A percentile compares a stretch with the other conserved stretches of the same genome.
Evolutionary conservation across 352 stramenopile species (phyloP).

Genomic region (Pythium sukuiense): DNA sequence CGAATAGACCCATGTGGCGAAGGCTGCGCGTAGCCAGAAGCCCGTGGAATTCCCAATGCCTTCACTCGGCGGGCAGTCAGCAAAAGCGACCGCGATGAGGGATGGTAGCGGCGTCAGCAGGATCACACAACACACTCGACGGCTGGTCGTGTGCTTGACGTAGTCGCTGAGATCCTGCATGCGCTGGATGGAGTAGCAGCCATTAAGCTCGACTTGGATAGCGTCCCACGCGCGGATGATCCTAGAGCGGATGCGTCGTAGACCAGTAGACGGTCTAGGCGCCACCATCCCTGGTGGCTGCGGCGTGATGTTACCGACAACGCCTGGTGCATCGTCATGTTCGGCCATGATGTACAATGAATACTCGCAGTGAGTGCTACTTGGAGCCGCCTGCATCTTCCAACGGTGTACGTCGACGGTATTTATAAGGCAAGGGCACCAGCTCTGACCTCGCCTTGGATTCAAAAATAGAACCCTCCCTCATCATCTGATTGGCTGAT

Average conservation of each 20-base stretch:
- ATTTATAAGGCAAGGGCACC: too few species aligned
- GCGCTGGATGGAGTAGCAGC: slow-evolving; percentile 20
- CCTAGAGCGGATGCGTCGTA: not conserved
- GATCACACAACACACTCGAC: not conserved
- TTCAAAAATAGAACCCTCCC: not conserved
- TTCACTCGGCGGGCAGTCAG: not conserved
- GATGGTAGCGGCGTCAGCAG: slow-evolving; percentile 16
- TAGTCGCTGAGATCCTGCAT: slow-evolving; percentile 8
- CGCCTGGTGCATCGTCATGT: too few species aligned
- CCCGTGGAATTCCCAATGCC: not conserved
- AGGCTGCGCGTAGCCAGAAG: slow-evolving; percentile 18
- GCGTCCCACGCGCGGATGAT: slow-evolving; percentile 12
- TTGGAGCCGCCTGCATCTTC: too few species aligned
- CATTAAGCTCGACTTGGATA: slow-evolving; percentile 25
- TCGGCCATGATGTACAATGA: too few species aligned
- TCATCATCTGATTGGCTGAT: slow-evolving; percentile 9
- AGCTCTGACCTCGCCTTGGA: too few species aligned
- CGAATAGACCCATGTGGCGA: not conserved
- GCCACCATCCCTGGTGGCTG: too few species aligned
- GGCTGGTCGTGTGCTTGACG: not conserved
- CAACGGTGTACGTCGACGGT: too few species aligned
- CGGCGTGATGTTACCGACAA: too few species aligned
- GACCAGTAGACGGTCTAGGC: too few species aligned
- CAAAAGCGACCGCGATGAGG: slow-evolving; percentile 8
- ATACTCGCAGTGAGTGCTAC: too few species aligned